Base-by-base conservation (phyloP, 169 alveolate species). In the Plasmodium malariae region DNA sequence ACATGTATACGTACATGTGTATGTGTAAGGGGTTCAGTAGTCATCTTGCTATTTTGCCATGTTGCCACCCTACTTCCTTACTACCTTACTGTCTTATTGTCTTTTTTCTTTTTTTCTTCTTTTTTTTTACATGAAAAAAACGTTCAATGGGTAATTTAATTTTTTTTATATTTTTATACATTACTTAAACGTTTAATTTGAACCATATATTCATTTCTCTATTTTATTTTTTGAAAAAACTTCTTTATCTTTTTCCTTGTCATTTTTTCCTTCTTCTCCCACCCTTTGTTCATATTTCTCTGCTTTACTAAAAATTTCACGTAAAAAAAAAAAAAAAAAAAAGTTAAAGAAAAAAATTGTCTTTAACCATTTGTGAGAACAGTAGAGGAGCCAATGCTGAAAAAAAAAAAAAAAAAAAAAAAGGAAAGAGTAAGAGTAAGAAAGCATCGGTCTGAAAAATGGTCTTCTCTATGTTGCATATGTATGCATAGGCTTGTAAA, bases 321-420 rank as follows among this genome's bases (percentile, higher is more conserved):
- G 14, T 45, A 45, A 45, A 40, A 9, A 55, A 30, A 2, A 59
- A 19, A 36, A 26, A 17, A 11, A 26, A 37, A 19, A 34, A 1
- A 32, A 28, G 36, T 54, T 62, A 80, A 43, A 80, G 90, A 59
- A 80, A 67, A 80, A 49, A 80, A 32, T 80, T 67, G 30, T 80
- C 90, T 71, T 80, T 80, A 6, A 80, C 72, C 14, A 80, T 30
- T 54, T 80, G 90, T 11, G 90, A 80, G 49, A 80, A 80, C 17
- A 80, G 34, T 1, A 80, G 72, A 11, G 90, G 83, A 32, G 43
- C 63, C 17, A 80, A 43, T 7, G 85, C 90, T 80, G 83, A 21
- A 48, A 43, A 32, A 69, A 14, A 17, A 63, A 63, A 60, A 59
- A 76, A 21, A 45, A 37, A 37, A 43, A 60, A 45, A 70, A 48